phyloP scores from a whole-genome alignment of 371 early-diverging fungal species.

The Rhizopus delemar region DNA sequence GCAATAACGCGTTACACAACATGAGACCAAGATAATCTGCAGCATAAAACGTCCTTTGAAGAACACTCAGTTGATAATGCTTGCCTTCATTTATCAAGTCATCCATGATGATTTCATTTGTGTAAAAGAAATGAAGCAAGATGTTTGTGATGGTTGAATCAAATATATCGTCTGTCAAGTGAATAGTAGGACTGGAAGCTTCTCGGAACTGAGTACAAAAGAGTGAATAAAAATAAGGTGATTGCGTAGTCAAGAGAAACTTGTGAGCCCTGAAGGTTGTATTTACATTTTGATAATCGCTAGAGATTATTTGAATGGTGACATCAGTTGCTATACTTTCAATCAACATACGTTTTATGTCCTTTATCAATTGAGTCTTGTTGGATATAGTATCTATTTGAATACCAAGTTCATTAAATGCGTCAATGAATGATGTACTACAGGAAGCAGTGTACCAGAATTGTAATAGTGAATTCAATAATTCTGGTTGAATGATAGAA shows the following conservation, averaged over 20 bases:
- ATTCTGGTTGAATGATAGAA: conserved; percentile 19
- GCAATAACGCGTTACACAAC: conserved; percentile 22
- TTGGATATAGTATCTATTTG: conserved; percentile 23
- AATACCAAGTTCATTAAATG: conserved; percentile 12
- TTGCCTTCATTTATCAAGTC: conserved; percentile 24
- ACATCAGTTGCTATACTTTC: conserved; percentile 33
- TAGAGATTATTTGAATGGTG: conserved; percentile 23
- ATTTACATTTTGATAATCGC: not conserved
- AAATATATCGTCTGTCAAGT: conserved; percentile 20
- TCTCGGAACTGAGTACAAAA: conserved; percentile 32
- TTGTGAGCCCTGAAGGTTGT: conserved; percentile 35
- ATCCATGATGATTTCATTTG: conserved; percentile 15
- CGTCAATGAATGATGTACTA: conserved; percentile 16
- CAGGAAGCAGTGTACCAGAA: conserved; percentile 49
- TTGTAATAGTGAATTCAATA: conserved; percentile 28
- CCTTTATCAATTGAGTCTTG: conserved; percentile 25
- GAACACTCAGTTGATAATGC: conserved; percentile 36
- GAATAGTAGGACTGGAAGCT: conserved; percentile 8
- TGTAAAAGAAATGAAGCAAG: conserved; percentile 16
- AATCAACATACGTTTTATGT: conserved; percentile 30
- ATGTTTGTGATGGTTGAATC: conserved; percentile 12
- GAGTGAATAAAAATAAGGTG: conserved; percentile 44
- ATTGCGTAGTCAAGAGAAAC: conserved; percentile 46
- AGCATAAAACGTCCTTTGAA: conserved; percentile 42
- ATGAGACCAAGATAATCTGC: conserved; percentile 45